These are phyloP conservation scores for Saitoella complicata DNA, from an alignment of 805 yeast genomes.

Conservation along the genomic window DNA sequence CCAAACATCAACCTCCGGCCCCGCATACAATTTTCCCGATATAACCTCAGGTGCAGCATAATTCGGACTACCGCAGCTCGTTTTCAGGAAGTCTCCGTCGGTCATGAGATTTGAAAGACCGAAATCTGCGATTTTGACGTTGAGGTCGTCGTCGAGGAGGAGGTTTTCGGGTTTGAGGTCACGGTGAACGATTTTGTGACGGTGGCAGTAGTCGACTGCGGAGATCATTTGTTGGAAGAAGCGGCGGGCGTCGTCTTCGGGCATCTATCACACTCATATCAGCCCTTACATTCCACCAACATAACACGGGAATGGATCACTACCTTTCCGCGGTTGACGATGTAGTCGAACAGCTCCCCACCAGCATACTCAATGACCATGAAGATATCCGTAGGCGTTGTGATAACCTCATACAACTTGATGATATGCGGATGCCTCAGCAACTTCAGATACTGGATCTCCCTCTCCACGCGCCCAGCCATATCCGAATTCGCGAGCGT, in stretches of 20 bases:
- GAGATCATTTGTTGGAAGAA: constrained; percentile 93
- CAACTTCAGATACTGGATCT: constrained; percentile 72
- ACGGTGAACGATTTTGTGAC: constrained; percentile 90
- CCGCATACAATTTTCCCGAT: constrained; percentile 86
- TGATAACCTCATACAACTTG: constrained; percentile 86
- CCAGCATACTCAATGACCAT: constrained; percentile 97
- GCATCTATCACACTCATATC: constrained; percentile 30
- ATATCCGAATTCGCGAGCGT: constrained; percentile 86
- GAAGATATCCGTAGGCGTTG: constrained; percentile 85
- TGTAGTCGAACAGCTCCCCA: constrained; percentile 88
- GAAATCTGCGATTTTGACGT: constrained; percentile 91
- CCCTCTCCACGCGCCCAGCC: constrained; percentile 94
- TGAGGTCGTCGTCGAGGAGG: constrained; percentile 71
- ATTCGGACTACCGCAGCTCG: constrained; percentile 92
- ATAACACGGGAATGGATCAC: background rate
- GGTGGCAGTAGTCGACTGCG: constrained; percentile 91
- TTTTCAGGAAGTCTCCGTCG: constrained; percentile 87
- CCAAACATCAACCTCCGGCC: constrained; percentile 98
- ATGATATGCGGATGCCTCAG: constrained; percentile 93
- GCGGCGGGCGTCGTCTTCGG: constrained; percentile 77
- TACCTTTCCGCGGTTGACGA: constrained; percentile 70
- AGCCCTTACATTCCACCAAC: background rate
- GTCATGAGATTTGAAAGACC: constrained; percentile 94
- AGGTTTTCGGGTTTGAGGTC: constrained; percentile 93
- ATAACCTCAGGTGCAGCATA: constrained; percentile 97